Conservation (phyloP, 108 stramenopile species). For the Skeletonema potamos region DNA sequence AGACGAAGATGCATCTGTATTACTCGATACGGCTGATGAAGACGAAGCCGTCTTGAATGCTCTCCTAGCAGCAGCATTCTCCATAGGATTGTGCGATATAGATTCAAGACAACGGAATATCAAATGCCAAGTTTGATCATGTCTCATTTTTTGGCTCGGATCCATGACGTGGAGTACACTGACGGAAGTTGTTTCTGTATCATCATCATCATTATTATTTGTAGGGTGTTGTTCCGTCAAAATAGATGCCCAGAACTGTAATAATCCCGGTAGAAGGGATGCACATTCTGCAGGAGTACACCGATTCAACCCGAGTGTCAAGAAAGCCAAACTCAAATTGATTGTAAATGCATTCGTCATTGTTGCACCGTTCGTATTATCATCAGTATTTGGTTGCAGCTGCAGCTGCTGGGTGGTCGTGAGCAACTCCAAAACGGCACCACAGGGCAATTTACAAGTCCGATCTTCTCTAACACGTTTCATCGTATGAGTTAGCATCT, state of each 20-base stretch:
- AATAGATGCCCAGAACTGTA: conserved; percentile 40
- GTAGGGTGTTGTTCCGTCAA: neutral
- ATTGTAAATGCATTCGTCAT: conserved; percentile 66
- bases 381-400: neutral
- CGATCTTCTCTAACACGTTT: conserved; percentile 74
- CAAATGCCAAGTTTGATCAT: conserved; percentile 70
- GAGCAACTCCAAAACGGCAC: conserved; percentile 55
- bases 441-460: conserved; percentile 53
- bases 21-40: neutral
- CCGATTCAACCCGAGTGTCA: conserved; percentile 72
- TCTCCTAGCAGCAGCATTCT: conserved; percentile 19
- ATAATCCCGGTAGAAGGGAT: conserved; percentile 56
- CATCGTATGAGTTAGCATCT: conserved; percentile 75
- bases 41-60: neutral
- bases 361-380: neutral
- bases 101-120: conserved; percentile 60
- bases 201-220: neutral
- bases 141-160: conserved; percentile 46
- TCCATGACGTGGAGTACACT: conserved; percentile 11
- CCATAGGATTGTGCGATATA: conserved; percentile 22
- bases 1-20: neutral
- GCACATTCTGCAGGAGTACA: conserved; percentile 30
- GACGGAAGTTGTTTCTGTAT: neutral
- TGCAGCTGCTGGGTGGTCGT: neutral
- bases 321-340: conserved; percentile 72